Evolutionary conservation across 768 basidiomycete species (phyloP).

Genomic region (Lepiota brunneoincarnata): DNA sequence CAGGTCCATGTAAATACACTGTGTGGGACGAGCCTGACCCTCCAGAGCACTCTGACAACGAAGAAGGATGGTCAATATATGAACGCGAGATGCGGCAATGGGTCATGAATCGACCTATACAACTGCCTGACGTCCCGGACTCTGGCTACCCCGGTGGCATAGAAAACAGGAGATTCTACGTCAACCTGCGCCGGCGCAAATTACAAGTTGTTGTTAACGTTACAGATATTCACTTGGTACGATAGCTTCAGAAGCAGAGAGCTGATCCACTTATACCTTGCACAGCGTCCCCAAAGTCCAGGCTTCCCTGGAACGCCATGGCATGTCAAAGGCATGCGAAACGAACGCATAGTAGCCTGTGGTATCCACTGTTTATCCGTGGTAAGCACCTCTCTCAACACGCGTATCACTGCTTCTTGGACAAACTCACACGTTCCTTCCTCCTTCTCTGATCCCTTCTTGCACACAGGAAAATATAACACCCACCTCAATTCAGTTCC

Average conservation of each 20-base stretch:
- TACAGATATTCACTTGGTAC: conserved; percentile 39
- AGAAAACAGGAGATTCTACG: conserved; percentile 36
- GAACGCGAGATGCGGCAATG: conserved; percentile 41
- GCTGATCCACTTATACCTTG: not conserved
- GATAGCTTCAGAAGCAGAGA: conserved; percentile 13
- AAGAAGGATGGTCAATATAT: conserved; percentile 43
- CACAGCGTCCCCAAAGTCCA: conserved; percentile 28
- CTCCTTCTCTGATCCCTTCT: not conserved
- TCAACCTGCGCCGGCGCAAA: conserved; percentile 33
- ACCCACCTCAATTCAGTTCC: conserved; percentile 35
- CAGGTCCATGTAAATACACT: conserved; percentile 37
- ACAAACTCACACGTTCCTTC: not conserved
- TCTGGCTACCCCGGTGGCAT: conserved; percentile 44
- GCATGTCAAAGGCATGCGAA: conserved; percentile 53
- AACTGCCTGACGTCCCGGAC: conserved; percentile 42
- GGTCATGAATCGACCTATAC: conserved; percentile 40
- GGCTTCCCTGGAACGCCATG: conserved; percentile 34
- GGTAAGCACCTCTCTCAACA: conserved; percentile 25
- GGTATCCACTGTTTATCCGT: conserved; percentile 37
- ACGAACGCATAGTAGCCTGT: conserved; percentile 48
- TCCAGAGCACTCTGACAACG: conserved; percentile 47
- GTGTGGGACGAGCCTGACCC: conserved; percentile 48
- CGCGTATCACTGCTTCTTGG: no score
- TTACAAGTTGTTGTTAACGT: conserved; percentile 43
- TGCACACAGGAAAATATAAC: conserved; percentile 41